Evolutionary conservation across 163 green algal genomes (phyloP).

Genomic region (Scenedesmus sp.): DNA sequence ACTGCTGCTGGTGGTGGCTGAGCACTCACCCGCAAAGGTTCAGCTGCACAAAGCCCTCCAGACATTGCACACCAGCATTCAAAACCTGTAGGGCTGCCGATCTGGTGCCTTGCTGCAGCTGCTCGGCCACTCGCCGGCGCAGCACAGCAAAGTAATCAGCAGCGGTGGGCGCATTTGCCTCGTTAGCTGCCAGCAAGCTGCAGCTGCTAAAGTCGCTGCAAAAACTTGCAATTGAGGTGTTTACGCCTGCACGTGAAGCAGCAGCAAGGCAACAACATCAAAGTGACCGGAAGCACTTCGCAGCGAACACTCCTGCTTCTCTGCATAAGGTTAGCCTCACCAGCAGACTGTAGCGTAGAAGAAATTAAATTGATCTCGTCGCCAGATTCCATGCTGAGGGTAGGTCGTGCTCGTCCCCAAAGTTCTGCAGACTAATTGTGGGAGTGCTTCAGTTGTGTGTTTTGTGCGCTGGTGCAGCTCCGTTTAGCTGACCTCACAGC

Average conservation of each 20-base stretch:
- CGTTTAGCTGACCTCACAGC: neutral
- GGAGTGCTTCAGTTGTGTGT: neutral
- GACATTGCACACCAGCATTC: neutral
- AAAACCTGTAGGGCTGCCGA: neutral
- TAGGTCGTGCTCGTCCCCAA: neutral
- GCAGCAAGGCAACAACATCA: neutral
- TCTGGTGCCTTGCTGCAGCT: slow-evolving; percentile 18
- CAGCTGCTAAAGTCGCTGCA: neutral
- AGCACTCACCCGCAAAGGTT: slow-evolving; percentile 46
- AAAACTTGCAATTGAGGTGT: neutral
- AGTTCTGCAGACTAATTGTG: neutral
- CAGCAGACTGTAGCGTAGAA: neutral
- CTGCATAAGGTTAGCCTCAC: neutral
- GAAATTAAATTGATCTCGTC: neutral
- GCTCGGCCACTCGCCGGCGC: slow-evolving; percentile 31
- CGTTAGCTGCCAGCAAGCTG: neutral
- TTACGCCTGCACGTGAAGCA: neutral
- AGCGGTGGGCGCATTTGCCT: neutral
- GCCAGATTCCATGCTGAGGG: neutral
- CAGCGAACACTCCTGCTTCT: slow-evolving; percentile 6
- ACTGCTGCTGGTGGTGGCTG: neutral
- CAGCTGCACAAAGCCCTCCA: slow-evolving; percentile 21
- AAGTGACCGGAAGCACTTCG: neutral
- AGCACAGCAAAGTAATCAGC: slow-evolving; percentile 42
- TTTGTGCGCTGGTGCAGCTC: neutral